phyloP scores from a whole-genome alignment of 2,329 filamentous ascomycete species.

The Thermoascus crustaceus region DNA sequence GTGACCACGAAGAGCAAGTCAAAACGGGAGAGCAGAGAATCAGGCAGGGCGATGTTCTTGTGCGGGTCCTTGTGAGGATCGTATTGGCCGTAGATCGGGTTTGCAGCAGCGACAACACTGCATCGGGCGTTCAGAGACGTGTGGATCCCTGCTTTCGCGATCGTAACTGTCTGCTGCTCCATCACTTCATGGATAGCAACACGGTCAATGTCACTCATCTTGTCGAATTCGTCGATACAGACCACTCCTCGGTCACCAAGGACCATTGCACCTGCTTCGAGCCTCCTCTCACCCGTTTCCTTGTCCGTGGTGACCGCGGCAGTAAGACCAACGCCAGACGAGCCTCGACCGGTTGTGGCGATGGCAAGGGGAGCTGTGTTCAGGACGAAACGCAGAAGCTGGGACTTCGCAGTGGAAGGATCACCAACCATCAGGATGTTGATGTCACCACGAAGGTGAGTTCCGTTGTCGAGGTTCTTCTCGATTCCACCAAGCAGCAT shows the following conservation, averaged over 20 bases:
- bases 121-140: constrained; percentile 94
- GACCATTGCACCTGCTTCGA: constrained; percentile 98
- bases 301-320: constrained; percentile 95
- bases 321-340: constrained; percentile 94
- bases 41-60: constrained; percentile 94
- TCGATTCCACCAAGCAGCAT: constrained; percentile 95
- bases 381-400: constrained; percentile 88
- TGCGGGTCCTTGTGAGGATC: constrained; percentile 98
- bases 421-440: constrained; percentile 99
- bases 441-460: constrained; percentile 95
- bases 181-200: constrained; percentile 99
- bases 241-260: constrained; percentile 94
- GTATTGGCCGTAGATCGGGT: constrained; percentile 97
- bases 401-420: constrained; percentile 97
- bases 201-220: constrained; percentile 97
- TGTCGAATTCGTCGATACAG: constrained; percentile 98
- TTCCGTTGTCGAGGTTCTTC: constrained; percentile 97
- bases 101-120: constrained; percentile 91
- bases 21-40: constrained; percentile 95
- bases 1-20: constrained; percentile 96
- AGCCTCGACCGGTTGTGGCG: constrained; percentile 91
- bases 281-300: constrained; percentile 86
- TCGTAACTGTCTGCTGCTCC: constrained; percentile 99
- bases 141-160: constrained; percentile 96
- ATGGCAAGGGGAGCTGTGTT: constrained; percentile 96